Evolutionary conservation across 2,329 filamentous ascomycete species (phyloP).

Genomic region (Fusarium mangiferae): DNA sequence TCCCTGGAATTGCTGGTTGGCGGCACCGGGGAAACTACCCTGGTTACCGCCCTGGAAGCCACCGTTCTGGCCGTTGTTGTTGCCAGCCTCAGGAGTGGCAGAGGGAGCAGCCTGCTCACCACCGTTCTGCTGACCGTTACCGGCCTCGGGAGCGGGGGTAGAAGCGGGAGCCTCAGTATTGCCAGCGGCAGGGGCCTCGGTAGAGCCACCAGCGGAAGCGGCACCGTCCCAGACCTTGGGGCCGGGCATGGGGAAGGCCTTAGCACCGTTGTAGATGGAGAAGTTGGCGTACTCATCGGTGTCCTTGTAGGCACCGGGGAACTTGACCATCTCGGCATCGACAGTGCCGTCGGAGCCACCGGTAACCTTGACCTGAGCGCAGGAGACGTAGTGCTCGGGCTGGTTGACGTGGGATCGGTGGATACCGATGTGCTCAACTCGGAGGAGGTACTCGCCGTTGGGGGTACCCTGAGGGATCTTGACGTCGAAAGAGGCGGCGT

Average conservation of each 20-base stretch:
- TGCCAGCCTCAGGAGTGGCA: background rate
- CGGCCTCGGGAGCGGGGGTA: background rate
- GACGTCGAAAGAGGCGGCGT: conserved; percentile 7
- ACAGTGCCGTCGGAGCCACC: conserved; percentile 14
- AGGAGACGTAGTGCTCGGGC: conserved; percentile 25
- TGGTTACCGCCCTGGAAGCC: background rate
- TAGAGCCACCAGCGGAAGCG: background rate
- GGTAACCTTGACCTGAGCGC: conserved; percentile 19
- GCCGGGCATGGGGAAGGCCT: conserved; percentile 18
- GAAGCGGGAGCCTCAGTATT: background rate
- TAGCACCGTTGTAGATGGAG: conserved; percentile 22
- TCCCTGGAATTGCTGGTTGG: background rate
- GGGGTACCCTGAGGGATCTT: conserved; percentile 19
- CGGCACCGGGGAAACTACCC: conserved; percentile 3
- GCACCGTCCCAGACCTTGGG: conserved; percentile 13
- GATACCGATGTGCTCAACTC: conserved; percentile 20
- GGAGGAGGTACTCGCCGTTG: conserved; percentile 24
- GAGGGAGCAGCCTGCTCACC: background rate
- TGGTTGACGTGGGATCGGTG: conserved; percentile 24
- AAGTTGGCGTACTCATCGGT: conserved; percentile 21
- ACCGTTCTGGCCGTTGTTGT: background rate
- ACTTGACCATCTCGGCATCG: conserved; percentile 23
- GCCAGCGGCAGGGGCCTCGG: background rate
- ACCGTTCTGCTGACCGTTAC: background rate
- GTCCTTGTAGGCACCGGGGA: conserved; percentile 21